Conservation (phyloP, 345 rosid species). For the Eucalyptus globulus region DNA sequence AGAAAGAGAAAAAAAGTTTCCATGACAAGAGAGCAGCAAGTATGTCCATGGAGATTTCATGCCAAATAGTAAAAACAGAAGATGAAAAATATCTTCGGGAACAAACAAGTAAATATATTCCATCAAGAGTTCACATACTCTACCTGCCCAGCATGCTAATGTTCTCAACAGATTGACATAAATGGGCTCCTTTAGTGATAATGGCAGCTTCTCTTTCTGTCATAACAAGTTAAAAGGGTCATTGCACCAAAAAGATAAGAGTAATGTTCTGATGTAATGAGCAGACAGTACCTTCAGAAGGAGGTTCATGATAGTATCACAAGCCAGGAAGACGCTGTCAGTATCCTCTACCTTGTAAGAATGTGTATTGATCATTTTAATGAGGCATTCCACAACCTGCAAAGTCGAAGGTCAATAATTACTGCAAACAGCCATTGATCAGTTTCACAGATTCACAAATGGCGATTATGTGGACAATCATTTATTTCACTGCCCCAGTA, state of each 20-base stretch:
- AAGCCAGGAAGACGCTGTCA: constrained; percentile 58
- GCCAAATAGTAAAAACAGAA: not conserved
- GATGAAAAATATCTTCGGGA: not conserved
- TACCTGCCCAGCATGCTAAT: constrained; percentile 70
- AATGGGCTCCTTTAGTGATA: constrained; percentile 28
- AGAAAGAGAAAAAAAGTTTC: not conserved
- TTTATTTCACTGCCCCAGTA: not conserved
- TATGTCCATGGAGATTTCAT: not conserved
- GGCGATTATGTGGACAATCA: not conserved
- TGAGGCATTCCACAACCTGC: constrained; percentile 72
- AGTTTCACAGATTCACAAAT: not conserved
- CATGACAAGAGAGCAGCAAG: not conserved
- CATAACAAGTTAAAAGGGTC: not conserved
- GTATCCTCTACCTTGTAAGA: constrained; percentile 22
- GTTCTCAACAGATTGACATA: constrained; percentile 40
- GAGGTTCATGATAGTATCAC: constrained; percentile 75
- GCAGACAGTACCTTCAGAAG: constrained; percentile 56
- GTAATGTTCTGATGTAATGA: not conserved
- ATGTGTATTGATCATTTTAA: constrained; percentile 31
- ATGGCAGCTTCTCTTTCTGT: constrained; percentile 39
- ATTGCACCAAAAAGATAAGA: not conserved
- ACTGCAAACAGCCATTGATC: not conserved
- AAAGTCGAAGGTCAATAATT: not conserved
- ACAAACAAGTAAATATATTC: not conserved
- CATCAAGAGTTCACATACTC: not conserved